Base-by-base conservation (phyloP, 2,329 filamentous ascomycete genomes). In the Onygenales sp. region DNA sequence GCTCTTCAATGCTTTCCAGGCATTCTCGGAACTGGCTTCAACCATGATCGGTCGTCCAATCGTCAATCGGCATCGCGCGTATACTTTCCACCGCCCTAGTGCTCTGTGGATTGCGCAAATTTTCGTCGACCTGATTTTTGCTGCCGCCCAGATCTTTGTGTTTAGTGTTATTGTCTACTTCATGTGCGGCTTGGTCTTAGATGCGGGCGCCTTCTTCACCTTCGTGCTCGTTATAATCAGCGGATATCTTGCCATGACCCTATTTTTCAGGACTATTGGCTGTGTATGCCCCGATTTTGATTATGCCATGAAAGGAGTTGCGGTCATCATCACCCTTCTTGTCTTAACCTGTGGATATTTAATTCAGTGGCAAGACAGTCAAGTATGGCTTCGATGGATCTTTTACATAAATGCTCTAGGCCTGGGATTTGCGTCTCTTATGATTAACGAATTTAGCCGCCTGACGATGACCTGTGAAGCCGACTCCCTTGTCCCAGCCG, bases 1-100 rank as follows among this genome's bases (percentile, higher is more conserved):
- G 63, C 75, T 95, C 55, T 84, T 93, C 74, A 94, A 92, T 68
- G 88, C 88, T 47, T 92, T 94, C 63, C 79, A 85, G 57, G 86
- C 83, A 65, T 86, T 86, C 53, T 78, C 92, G 39, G 88, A 94
- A 68, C 79, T 95, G 65, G 70, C 93, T 36, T 90, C 87, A 0
- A 78, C 95, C 4, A 96, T 93, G 65, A 82, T 87, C 2, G 90
- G 95, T 79, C 85, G 91, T 39, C 86, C 87, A 1, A 95, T 95
- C 62, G 88, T 96, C 56, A 89, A 95, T 66, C 95, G 95, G 67
- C 91, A 96, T 62, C 74, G 79, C 53, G 83, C 86, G 54, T 95
- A 95, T 66, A 89, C 90, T 14, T 77, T 95, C 14, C 95, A 95
- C 63, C 91, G 95, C 63, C 89, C 91, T 0, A 90, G 86, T 8